Percentiles rank a stretch among this genome's conserved stretches.
Conservation (phyloP, 129 eudicot genomes). For the Escallonia herrerae region DNA sequence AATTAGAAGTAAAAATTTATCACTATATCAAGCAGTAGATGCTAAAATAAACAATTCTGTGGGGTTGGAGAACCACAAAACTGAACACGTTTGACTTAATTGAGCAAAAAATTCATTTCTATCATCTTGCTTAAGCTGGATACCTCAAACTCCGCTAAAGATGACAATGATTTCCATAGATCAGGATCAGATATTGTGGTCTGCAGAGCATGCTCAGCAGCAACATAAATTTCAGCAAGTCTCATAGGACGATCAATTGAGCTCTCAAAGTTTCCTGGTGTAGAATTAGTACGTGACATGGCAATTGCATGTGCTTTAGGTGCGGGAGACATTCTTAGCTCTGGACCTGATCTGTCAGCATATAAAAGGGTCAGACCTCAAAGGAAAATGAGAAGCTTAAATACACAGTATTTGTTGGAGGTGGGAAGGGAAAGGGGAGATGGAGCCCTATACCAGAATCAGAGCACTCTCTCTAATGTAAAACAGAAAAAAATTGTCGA, state of each 20-base stretch:
- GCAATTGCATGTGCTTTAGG: constrained; percentile 34
- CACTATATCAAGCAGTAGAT: too few species aligned
- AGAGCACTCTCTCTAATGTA: too few species aligned
- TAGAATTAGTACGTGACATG: constrained; percentile 75
- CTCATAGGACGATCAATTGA: constrained; percentile 65
- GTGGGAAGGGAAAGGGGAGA: background rate
- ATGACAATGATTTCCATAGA: constrained; percentile 67
- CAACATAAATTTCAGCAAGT: constrained; percentile 79
- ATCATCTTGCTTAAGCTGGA: background rate
- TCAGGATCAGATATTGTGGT: constrained; percentile 67
- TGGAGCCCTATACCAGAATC: too few species aligned
- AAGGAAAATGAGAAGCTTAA: background rate
- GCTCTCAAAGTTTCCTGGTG: constrained; percentile 89
- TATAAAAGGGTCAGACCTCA: constrained; percentile 18
- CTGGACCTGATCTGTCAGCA: constrained; percentile 54
- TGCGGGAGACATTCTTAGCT: constrained; percentile 28
- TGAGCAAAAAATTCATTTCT: background rate
- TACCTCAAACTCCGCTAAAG: constrained; percentile 86
- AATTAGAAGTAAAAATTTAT: too few species aligned
- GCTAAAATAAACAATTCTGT: background rate
- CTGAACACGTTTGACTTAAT: background rate
- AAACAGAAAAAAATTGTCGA: background rate
- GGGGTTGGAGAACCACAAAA: background rate
- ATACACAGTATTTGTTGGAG: background rate
- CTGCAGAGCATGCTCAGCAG: constrained; percentile 81